phyloP scores from a whole-genome alignment of 768 basidiomycete genomes.

The Kwoniella botswanensis region DNA sequence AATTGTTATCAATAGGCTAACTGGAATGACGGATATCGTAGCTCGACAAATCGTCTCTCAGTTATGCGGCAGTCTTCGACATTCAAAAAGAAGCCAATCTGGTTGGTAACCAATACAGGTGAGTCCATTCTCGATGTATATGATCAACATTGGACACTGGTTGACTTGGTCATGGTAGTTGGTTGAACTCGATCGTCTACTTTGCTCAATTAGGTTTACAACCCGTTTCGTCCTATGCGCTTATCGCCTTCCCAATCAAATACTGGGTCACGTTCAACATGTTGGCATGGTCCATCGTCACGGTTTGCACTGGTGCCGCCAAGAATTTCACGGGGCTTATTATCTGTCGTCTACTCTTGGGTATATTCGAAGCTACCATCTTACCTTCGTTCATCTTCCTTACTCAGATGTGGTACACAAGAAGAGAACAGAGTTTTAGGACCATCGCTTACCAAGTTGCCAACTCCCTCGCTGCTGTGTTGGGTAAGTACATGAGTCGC shows the following conservation, averaged over 20 bases:
- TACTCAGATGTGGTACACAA: constrained; percentile 32
- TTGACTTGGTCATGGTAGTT: background rate
- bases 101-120: constrained; percentile 62
- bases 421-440: constrained; percentile 38
- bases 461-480: constrained; percentile 28
- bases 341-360: constrained; percentile 35
- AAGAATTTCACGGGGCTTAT: constrained; percentile 42
- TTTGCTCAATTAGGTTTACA: constrained; percentile 43
- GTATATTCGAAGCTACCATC: constrained; percentile 59
- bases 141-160: background rate
- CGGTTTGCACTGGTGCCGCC: constrained; percentile 37
- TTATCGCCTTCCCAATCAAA: constrained; percentile 47
- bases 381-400: constrained; percentile 26
- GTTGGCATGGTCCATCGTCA: constrained; percentile 42
- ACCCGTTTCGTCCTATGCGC: constrained; percentile 44
- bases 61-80: constrained; percentile 63
- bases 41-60: constrained; percentile 61
- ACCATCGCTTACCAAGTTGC: constrained; percentile 38
- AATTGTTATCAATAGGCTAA: too few species aligned
- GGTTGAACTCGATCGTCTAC: constrained; percentile 27
- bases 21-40: background rate
- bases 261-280: constrained; percentile 52
- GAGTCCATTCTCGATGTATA: constrained; percentile 40
- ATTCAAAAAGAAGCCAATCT: constrained; percentile 55
- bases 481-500: constrained; percentile 10